Base-by-base conservation (phyloP, 371 early-diverging fungal species). In the Mortierella sp. region DNA sequence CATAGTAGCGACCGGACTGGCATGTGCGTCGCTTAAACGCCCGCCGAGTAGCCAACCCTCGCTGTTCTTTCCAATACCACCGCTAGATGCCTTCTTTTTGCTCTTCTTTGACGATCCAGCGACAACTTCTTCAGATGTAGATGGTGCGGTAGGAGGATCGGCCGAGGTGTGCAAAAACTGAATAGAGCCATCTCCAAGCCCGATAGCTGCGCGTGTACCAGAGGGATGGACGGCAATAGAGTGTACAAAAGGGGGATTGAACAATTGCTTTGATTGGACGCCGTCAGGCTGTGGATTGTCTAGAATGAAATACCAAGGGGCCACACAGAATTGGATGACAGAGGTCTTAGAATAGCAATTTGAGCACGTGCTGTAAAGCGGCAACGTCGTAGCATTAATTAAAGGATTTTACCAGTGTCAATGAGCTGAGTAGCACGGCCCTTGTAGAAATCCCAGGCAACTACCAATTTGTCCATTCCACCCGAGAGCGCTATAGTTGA, bases 381-480 rank as follows among this genome's bases (percentile, higher is more conserved):
- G 21, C 4, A 52, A 52, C 36, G 36, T 36, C 36, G 36, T 36
- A 36, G 36, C 36, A 36, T 36, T 53, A 32, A 15, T 32, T 16
- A 33, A 32, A 45, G 24, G n/a, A 50, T 5, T 19, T 68, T 75
- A 80, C 81, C 81, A 10, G 81, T 74, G 19, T 75, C 65, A 32
- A 80, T 67, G 21, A 62, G 52, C 32, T 80, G 72, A 19, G 64
- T 75, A 48, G 75, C 68, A 6, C 81, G 75, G 3, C 72, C 65
- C 61, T 80, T 80, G 59, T 80, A 80, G 67, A 80, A 75, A 45
- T 80, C 81, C 81, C 81, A 80, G 4, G 81, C 71, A 3, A 80
- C 66, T 1, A 75, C 59, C 45, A 63, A 68, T 38, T 75, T 74
- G 43, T 80, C 81, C 81, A 75, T 80, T 19, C 81, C 81, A 28